Conservation (phyloP, 352 stramenopile genomes). For the Pythium rishiriense region DNA sequence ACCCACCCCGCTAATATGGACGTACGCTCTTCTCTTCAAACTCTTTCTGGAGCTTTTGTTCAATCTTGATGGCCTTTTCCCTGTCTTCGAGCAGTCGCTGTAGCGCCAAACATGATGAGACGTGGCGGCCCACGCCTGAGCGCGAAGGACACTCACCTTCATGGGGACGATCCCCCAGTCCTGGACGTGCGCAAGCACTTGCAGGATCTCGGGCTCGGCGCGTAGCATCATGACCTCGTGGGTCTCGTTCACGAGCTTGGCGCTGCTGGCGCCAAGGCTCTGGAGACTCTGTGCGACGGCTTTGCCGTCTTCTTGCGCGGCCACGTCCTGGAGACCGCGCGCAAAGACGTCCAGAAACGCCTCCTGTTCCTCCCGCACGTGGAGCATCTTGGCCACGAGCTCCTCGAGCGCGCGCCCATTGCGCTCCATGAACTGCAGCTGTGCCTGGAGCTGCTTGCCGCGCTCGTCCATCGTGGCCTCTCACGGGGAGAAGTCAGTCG, state of each 20-base stretch:
- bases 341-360: conserved; percentile 53
- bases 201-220: conserved; percentile 67
- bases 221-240: conserved; percentile 78
- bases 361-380: conserved; percentile 67
- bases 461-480: conserved; percentile 47
- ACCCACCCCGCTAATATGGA: neutral
- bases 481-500: neutral
- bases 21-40: conserved; percentile 61
- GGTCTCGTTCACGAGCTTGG: conserved; percentile 61
- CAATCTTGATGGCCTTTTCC: conserved; percentile 80
- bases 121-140: no score
- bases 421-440: conserved; percentile 83
- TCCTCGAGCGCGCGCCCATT: conserved; percentile 77
- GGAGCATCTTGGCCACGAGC: conserved; percentile 65
- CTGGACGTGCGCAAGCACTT: conserved; percentile 72
- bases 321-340: conserved; percentile 60
- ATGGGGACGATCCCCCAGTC: conserved; percentile 83
- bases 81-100: conserved; percentile 79
- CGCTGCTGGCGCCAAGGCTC: conserved; percentile 45
- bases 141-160: conserved; percentile 55
- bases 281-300: conserved; percentile 52
- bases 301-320: conserved; percentile 52
- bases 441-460: conserved; percentile 43
- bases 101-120: no score
- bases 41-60: conserved; percentile 75